Conservation (phyloP, 371 early-diverging fungal species). For the Mucor indicus region DNA sequence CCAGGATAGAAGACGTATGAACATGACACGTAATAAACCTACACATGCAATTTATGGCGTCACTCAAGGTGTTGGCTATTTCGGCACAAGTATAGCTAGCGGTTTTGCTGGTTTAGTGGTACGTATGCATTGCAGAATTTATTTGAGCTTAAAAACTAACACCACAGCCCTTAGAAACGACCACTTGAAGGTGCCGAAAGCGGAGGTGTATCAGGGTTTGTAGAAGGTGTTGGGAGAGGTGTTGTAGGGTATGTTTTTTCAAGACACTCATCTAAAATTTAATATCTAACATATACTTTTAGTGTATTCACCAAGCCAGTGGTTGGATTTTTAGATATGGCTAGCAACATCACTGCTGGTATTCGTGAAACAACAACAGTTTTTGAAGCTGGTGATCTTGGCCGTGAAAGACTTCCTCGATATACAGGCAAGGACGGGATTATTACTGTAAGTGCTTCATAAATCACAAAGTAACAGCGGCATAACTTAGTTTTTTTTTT, state of each 20-base stretch:
- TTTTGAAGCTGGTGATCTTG: conserved; percentile 73
- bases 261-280: too few relatives aligned
- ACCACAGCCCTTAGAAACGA: conserved; percentile 55
- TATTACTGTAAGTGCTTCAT: conserved; percentile 41
- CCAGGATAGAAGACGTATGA: conserved; percentile 70
- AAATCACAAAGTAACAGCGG: background rate
- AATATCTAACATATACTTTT: too few relatives aligned
- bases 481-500: background rate
- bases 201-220: conserved; percentile 83
- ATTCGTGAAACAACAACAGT: conserved; percentile 96
- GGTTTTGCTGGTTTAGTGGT: conserved; percentile 83
- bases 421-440: conserved; percentile 84
- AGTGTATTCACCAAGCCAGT: conserved; percentile 86
- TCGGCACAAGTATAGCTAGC: conserved; percentile 73
- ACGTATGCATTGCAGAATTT: conserved; percentile 6
- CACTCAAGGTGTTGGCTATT: conserved; percentile 73
- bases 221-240: conserved; percentile 85
- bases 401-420: conserved; percentile 85
- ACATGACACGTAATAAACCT: conserved; percentile 76
- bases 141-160: too few relatives aligned
- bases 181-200: conserved; percentile 84
- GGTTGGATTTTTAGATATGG: conserved; percentile 85
- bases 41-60: conserved; percentile 81
- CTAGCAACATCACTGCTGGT: conserved; percentile 77
- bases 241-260: conserved; percentile 55